phyloP scores from a whole-genome alignment of 768 basidiomycete species.

The Pleurotus eryngii region DNA sequence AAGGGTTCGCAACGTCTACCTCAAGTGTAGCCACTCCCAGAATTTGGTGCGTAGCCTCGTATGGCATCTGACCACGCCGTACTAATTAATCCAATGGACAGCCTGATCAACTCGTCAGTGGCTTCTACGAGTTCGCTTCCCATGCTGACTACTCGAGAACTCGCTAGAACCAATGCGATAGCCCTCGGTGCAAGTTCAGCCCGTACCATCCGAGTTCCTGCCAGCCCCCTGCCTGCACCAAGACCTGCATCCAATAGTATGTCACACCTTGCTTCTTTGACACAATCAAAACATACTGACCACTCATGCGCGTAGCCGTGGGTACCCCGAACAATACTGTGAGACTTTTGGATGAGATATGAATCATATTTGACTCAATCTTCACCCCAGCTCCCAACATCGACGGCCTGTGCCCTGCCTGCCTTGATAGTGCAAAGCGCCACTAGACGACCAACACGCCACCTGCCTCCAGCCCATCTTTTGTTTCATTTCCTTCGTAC shows the following conservation, averaged over 20 bases:
- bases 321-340: conserved; percentile 47
- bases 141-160: background rate
- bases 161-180: conserved; percentile 43
- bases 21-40: conserved; percentile 44
- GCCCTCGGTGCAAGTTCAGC: conserved; percentile 50
- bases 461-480: background rate
- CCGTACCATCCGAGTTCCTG: conserved; percentile 39
- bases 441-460: background rate
- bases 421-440: conserved; percentile 19
- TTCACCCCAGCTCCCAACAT: conserved; percentile 37
- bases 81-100: conserved; percentile 4
- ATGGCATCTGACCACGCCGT: background rate
- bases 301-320: conserved; percentile 25
- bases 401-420: conserved; percentile 38
- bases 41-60: conserved; percentile 32
- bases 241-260: conserved; percentile 49
- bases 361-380: background rate
- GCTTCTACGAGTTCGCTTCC: background rate
- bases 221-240: conserved; percentile 30
- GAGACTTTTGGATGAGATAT: conserved; percentile 10
- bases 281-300: background rate
- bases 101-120: conserved; percentile 28
- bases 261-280: conserved; percentile 8
- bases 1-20: conserved; percentile 47
- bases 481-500: background rate